A percentile compares a stretch with the other conserved stretches of the same genome.
These are phyloP conservation scores for Trichoderma atrobrunneum DNA, from an alignment of 2,329 filamentous ascomycete species.

Conservation along the genomic window DNA sequence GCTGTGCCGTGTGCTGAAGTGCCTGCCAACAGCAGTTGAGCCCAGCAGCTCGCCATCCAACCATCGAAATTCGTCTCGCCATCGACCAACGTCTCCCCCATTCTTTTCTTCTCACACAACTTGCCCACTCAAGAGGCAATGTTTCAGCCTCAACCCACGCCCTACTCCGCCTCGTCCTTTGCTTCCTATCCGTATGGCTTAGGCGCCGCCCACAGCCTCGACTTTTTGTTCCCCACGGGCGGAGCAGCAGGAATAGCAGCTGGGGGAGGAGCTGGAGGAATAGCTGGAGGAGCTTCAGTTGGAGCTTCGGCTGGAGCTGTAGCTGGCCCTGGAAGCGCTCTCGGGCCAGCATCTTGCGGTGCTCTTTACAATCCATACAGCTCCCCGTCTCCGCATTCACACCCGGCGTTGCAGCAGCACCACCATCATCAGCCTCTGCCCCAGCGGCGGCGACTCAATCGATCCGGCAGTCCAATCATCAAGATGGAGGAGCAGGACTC, in stretches of 20 bases:
- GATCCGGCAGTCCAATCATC: slow-evolving; percentile 22
- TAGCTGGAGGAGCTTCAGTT: not conserved
- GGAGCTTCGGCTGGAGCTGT: slow-evolving; percentile 1
- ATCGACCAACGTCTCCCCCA: not conserved
- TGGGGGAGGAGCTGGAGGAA: not conserved
- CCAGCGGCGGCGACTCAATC: slow-evolving; percentile 23
- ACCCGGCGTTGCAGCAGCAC: slow-evolving; percentile 3
- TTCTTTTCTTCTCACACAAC: not conserved
- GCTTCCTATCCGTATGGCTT: slow-evolving; percentile 38
- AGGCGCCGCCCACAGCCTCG: slow-evolving; percentile 25
- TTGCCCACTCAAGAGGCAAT: slow-evolving; percentile 40
- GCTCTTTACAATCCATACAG: not conserved
- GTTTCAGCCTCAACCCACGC: slow-evolving; percentile 54
- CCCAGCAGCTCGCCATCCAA: not conserved
- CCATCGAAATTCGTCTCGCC: not conserved
- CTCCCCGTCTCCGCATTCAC: slow-evolving; percentile 10
- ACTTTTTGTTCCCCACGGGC: slow-evolving; percentile 22
- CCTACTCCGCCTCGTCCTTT: slow-evolving; percentile 45
- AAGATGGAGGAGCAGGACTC: slow-evolving; percentile 36
- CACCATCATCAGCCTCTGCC: slow-evolving; percentile 2
- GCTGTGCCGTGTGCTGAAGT: not conserved
- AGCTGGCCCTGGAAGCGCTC: slow-evolving; percentile 5
- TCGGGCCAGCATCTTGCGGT: not conserved
- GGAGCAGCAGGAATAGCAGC: not conserved
- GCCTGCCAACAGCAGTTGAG: not conserved